Conservation (phyloP, 805 yeast species). For the Candida bentonensis region DNA sequence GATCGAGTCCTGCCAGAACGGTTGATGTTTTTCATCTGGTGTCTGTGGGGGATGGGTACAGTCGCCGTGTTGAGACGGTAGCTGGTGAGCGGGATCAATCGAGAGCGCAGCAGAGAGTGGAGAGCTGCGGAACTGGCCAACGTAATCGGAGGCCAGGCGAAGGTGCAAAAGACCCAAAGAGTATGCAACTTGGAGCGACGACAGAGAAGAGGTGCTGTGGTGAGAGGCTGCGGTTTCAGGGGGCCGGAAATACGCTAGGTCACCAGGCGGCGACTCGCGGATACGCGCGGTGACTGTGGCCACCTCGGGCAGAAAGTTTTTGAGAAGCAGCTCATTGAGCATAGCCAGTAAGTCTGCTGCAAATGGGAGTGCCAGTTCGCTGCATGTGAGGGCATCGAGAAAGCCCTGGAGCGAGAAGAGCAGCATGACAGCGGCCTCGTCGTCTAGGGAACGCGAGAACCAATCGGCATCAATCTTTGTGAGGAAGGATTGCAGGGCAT, state of each 20-base stretch:
- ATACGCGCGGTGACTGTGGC: background rate
- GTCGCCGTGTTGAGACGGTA: too few species aligned
- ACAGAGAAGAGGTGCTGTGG: background rate
- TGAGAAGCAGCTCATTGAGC: background rate
- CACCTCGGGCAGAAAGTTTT: background rate
- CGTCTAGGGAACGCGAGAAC: background rate
- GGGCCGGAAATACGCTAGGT: background rate
- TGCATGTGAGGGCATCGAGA: background rate
- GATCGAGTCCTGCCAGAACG: background rate
- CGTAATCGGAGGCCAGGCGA: background rate
- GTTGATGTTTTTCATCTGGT: too few species aligned
- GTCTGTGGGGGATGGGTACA: too few species aligned
- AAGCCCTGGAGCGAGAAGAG: background rate
- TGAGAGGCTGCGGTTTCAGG: too few species aligned
- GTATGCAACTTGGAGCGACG: background rate
- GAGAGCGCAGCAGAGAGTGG: background rate
- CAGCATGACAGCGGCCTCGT: background rate
- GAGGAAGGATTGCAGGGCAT: background rate
- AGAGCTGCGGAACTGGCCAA: background rate
- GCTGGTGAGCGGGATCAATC: background rate
- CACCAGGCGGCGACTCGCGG: background rate
- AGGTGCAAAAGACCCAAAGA: background rate
- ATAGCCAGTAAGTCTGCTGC: background rate
- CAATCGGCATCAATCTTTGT: background rate
- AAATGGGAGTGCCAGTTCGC: background rate